Percentiles rank a stretch among this genome's conserved stretches.
These are phyloP conservation scores for Aureobasidium leucospermi DNA, from an alignment of 2,329 filamentous ascomycete genomes.

Conservation along the genomic window DNA sequence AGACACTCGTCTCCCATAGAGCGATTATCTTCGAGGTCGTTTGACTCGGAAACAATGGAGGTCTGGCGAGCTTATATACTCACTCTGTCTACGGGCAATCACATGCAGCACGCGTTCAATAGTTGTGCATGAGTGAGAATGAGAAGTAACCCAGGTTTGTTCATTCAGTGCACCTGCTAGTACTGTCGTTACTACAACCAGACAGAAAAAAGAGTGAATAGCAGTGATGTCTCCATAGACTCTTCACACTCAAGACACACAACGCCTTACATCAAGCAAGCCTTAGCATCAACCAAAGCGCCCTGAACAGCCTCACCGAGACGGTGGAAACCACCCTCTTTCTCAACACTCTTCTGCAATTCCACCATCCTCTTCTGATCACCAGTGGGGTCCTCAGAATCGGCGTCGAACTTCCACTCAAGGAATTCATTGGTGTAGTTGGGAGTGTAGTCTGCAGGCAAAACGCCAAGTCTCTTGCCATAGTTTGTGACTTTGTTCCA, in stretches of 20 bases:
- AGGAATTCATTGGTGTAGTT: slow-evolving; percentile 72
- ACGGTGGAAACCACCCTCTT: slow-evolving; percentile 52
- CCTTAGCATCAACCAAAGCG: neutral
- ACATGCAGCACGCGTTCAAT: no score
- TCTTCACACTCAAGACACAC: neutral
- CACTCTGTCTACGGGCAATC: no score
- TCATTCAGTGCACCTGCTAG: neutral
- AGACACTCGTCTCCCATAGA: no score
- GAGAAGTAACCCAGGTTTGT: neutral
- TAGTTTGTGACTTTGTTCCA: slow-evolving; percentile 73
- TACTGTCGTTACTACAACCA: neutral
- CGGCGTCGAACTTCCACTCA: slow-evolving; percentile 56
- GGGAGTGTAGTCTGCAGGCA: slow-evolving; percentile 55
- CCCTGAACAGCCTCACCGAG: neutral
- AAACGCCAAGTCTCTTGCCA: slow-evolving; percentile 63
- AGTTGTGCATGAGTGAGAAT: no score
- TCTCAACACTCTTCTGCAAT: slow-evolving; percentile 60
- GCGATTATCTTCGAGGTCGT: no score
- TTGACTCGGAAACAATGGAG: no score
- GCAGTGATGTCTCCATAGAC: neutral
- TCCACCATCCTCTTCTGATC: slow-evolving; percentile 69
- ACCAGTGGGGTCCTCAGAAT: slow-evolving; percentile 59
- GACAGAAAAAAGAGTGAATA: neutral
- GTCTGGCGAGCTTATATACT: no score
- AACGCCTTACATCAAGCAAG: neutral